These are phyloP conservation scores for Medicago lupulina DNA, from an alignment of 306 rosid species.

Conservation along the genomic window DNA sequence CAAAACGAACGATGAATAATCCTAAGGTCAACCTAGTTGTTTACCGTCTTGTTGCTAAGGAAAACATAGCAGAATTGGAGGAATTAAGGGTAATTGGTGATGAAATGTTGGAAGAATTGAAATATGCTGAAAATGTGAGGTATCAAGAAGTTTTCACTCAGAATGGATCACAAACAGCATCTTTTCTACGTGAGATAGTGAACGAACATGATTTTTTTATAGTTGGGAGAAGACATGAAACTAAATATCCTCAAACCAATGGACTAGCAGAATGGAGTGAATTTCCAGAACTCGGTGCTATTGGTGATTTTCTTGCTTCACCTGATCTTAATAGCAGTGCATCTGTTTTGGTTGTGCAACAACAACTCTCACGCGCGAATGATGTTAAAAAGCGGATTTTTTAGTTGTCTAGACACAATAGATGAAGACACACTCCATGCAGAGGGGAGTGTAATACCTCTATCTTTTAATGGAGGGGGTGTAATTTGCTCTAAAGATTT, in stretches of 20 bases:
- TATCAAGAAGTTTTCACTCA: slow-evolving; percentile 28
- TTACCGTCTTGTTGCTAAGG: slow-evolving; percentile 40
- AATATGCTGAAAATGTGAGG: background rate
- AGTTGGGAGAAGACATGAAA: slow-evolving; percentile 61
- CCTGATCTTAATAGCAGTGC: slow-evolving; percentile 50
- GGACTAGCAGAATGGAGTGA: slow-evolving; percentile 72
- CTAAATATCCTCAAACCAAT: slow-evolving; percentile 40
- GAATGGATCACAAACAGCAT: slow-evolving; percentile 44
- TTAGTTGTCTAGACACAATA: no score
- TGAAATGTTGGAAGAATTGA: slow-evolving; percentile 40
- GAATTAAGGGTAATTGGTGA: slow-evolving; percentile 32
- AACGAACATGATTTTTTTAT: slow-evolving; percentile 56
- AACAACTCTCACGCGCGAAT: slow-evolving; percentile 3
- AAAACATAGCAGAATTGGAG: slow-evolving; percentile 4
- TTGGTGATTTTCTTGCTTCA: slow-evolving; percentile 75
- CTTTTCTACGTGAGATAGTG: slow-evolving; percentile 40
- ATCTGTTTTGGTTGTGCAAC: slow-evolving; percentile 65
- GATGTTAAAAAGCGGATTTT: no score
- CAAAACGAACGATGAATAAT: slow-evolving; percentile 45
- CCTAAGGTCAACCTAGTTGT: slow-evolving; percentile 35
- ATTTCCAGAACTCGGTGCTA: slow-evolving; percentile 64
- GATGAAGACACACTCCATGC: no score
- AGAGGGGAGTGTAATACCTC: no score
- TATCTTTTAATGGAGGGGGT: no score
- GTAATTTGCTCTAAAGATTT: no score